Conservation (phyloP, 2,329 filamentous ascomycete genomes). For the Tolypocladium tundrense region DNA sequence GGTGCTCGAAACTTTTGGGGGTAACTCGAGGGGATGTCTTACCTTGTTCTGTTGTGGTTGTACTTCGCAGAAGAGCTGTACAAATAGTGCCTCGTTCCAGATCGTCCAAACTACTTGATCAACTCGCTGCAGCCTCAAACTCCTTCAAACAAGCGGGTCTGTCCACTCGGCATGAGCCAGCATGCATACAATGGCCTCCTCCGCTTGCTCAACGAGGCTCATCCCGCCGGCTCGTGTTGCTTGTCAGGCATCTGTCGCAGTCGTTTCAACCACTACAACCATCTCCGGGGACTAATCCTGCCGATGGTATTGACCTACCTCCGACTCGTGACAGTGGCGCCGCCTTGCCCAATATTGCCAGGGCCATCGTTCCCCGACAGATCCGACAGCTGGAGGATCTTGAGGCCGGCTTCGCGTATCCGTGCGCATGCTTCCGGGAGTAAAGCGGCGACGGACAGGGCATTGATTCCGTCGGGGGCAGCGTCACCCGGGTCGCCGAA, state of each 20-base stretch:
- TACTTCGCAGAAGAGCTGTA: no score
- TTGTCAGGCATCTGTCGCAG: neutral
- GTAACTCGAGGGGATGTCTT: neutral
- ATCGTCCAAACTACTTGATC: neutral
- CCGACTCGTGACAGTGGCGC: no score
- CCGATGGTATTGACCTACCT: no score
- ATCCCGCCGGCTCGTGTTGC: neutral
- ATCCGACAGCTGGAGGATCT: no score
- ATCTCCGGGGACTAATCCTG: neutral
- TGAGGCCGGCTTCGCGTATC: no score
- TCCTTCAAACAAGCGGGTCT: neutral
- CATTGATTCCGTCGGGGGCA: no score
- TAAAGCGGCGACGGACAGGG: no score
- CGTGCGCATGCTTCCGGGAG: no score
- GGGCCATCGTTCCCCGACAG: no score
- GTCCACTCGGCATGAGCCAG: neutral
- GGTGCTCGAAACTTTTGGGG: neutral
- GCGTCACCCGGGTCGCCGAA: no score
- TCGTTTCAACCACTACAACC: no score
- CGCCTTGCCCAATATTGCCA: no score
- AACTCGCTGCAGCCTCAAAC: neutral
- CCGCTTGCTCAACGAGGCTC: neutral
- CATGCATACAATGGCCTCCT: neutral
- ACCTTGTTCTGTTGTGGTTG: neutral
- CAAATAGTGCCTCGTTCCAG: neutral